A percentile compares a stretch with the other conserved stretches of the same genome.
Conservation (phyloP, 1,139 yeast genomes). For the Yamadazyma membranifaciens region DNA sequence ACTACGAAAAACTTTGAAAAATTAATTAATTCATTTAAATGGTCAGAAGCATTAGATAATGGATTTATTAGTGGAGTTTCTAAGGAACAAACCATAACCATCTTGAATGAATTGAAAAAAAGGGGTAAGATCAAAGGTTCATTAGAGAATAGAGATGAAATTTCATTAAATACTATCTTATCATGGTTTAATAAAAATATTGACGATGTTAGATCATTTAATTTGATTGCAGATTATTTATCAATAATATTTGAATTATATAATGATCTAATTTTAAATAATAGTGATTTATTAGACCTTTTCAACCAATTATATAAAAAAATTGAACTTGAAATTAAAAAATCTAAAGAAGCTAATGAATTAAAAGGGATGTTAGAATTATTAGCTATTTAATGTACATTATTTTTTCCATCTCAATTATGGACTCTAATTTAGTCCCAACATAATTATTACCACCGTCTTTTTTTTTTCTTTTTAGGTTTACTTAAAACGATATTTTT, state of each 20-base stretch:
- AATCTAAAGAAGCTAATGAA: constrained; percentile 84
- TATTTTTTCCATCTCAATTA: constrained; percentile 1
- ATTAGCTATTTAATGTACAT: constrained; percentile 41
- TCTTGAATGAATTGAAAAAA: constrained; percentile 77
- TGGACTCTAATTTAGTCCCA: not conserved
- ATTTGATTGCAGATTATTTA: constrained; percentile 77
- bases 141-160: constrained; percentile 79
- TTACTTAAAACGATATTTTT: constrained; percentile 17
- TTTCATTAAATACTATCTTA: constrained; percentile 76
- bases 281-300: constrained; percentile 78
- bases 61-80: constrained; percentile 80
- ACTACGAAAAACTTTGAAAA: constrained; percentile 79
- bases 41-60: constrained; percentile 89
- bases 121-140: constrained; percentile 86
- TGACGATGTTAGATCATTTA: constrained; percentile 77
- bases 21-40: constrained; percentile 80
- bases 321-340: constrained; percentile 65
- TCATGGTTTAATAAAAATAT: constrained; percentile 78
- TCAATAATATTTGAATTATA: constrained; percentile 81
- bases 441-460: not conserved
- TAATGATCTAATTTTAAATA: constrained; percentile 65
- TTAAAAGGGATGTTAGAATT: constrained; percentile 93
- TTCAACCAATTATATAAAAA: constrained; percentile 58
- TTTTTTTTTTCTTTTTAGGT: constrained; percentile 16
- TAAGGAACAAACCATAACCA: constrained; percentile 75